Conservation (phyloP, 2,329 filamentous ascomycete genomes). For the Meredithiella fracta region DNA sequence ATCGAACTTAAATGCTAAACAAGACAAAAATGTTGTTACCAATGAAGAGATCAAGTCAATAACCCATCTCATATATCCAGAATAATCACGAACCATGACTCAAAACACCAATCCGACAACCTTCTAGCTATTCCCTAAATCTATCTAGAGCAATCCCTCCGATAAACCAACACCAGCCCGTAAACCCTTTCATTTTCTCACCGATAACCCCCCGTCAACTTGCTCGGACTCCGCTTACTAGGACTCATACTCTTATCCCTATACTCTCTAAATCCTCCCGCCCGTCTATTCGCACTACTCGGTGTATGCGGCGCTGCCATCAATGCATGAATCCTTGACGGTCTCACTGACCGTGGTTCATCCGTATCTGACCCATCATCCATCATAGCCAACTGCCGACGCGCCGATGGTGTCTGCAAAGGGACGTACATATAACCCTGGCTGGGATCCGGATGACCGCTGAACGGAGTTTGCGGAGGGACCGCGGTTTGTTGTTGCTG, state of each 20-base stretch:
- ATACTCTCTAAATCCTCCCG: slow-evolving; percentile 9
- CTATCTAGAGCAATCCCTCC: too few species aligned
- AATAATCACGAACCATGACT: too few species aligned
- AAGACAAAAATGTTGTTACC: too few species aligned
- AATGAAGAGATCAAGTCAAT: too few species aligned
- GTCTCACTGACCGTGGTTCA: slow-evolving; percentile 10
- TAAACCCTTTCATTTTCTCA: too few species aligned
- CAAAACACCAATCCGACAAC: too few species aligned
- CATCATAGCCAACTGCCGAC: slow-evolving; percentile 19
- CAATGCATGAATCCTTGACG: slow-evolving; percentile 6
- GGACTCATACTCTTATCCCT: slow-evolving; percentile 12
- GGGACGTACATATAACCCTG: slow-evolving; percentile 28
- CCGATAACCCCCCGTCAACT: slow-evolving; percentile 2
- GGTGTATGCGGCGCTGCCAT: slow-evolving; percentile 10
- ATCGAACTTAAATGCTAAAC: too few species aligned
- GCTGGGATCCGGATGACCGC: slow-evolving; percentile 13
- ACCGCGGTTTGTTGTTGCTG: background rate
- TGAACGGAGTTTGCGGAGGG: slow-evolving; percentile 2
- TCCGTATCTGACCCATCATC: slow-evolving; percentile 6
- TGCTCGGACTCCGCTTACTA: slow-evolving; percentile 12
- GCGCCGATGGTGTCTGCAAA: slow-evolving; percentile 24
- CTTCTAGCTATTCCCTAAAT: too few species aligned
- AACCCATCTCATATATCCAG: too few species aligned
- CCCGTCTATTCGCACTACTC: slow-evolving; percentile 2
- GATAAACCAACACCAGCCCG: too few species aligned